A percentile compares a stretch with the other conserved stretches of the same genome.
Evolutionary conservation across 768 basidiomycete species (phyloP).

Genomic region (Candolleomyces eurysporus): DNA sequence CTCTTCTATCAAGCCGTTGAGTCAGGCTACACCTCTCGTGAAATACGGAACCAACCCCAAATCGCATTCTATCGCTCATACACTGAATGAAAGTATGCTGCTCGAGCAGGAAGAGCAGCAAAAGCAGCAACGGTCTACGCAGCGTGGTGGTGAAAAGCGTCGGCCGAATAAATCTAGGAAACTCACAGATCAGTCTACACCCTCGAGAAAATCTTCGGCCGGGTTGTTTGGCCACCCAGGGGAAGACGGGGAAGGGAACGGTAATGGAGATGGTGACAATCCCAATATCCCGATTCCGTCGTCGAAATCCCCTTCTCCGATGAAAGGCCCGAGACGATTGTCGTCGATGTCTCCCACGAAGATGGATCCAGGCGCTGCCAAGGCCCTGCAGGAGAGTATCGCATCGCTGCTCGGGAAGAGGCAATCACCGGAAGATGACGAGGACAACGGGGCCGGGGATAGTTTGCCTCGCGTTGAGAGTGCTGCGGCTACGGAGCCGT

Average conservation of each 20-base stretch:
- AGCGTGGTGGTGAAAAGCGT: neutral
- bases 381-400: slow-evolving; percentile 66
- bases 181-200: neutral
- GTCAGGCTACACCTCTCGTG: neutral
- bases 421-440: slow-evolving; percentile 41
- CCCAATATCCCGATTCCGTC: slow-evolving; percentile 45
- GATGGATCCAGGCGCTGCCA: slow-evolving; percentile 48
- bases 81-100: neutral
- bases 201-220: neutral
- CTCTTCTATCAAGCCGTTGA: slow-evolving; percentile 1
- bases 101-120: neutral
- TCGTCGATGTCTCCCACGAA: slow-evolving; percentile 40
- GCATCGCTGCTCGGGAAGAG: slow-evolving; percentile 71
- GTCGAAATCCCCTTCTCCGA: slow-evolving; percentile 54
- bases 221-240: neutral
- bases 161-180: neutral
- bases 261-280: neutral
- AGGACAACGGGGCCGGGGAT: slow-evolving; percentile 7
- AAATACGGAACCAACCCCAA: slow-evolving; percentile 5
- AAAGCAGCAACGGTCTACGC: neutral
- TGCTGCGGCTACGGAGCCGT: neutral
- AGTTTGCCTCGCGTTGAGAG: slow-evolving; percentile 2
- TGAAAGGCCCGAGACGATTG: slow-evolving; percentile 37
- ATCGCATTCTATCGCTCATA: slow-evolving; percentile 2
- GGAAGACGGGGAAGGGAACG: neutral